Evolutionary conservation across 257 asterid species (phyloP).

Genomic region (Capsicum chinense): DNA sequence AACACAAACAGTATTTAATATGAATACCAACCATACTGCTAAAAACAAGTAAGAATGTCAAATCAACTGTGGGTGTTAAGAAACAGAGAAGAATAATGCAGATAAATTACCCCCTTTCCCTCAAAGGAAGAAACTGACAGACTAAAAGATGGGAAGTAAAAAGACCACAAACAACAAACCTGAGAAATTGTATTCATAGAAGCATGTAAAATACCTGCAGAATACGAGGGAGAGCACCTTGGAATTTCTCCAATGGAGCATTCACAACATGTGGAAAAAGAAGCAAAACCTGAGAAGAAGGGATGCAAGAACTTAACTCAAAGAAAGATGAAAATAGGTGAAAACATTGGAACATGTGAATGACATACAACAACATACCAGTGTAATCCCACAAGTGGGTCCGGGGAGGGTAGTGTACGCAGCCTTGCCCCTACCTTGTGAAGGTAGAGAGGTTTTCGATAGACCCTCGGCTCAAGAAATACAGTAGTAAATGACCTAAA

Average conservation of each 20-base stretch:
- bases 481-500: background rate
- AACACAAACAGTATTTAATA: background rate
- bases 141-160: background rate
- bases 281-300: conserved; percentile 67
- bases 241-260: conserved; percentile 80
- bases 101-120: background rate
- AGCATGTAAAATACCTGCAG: conserved; percentile 66
- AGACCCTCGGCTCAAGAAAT: background rate
- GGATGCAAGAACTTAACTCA: conserved; percentile 29
- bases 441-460: background rate
- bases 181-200: conserved; percentile 26
- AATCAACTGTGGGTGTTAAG: conserved; percentile 3
- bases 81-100: conserved; percentile 9
- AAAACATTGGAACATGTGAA: conserved; percentile 7
- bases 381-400: background rate
- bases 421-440: background rate
- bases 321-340: conserved; percentile 26
- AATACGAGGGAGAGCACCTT: conserved; percentile 72
- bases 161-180: conserved; percentile 2
- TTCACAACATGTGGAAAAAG: conserved; percentile 81
- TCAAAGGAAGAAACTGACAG: conserved; percentile 17
- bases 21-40: background rate
- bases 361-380: conserved; percentile 10
- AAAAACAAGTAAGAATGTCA: background rate
- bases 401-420: background rate